Evolutionary conservation across 768 basidiomycete species (phyloP).

Genomic region (Podaxis sp.): DNA sequence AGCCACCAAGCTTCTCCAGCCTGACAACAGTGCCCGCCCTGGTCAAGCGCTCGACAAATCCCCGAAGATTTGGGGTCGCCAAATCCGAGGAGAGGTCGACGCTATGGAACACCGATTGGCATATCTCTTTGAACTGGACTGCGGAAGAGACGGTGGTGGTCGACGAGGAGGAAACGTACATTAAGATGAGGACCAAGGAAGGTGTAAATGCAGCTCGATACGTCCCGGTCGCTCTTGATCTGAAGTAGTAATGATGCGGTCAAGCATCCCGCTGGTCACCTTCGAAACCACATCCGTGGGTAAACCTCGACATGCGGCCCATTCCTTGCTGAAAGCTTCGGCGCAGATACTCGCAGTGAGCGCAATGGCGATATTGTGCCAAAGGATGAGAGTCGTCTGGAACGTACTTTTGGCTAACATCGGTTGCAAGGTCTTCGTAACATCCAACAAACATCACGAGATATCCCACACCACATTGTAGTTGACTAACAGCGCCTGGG

Average conservation of each 20-base stretch:
- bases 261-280: slow-evolving; percentile 1
- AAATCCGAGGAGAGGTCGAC: neutral
- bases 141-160: neutral
- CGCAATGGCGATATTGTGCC: slow-evolving; percentile 5
- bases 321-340: slow-evolving; percentile 8
- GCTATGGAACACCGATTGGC: neutral
- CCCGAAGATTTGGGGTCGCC: neutral
- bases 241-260: neutral
- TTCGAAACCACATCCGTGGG: neutral
- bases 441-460: too few relatives aligned
- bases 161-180: neutral
- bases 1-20: slow-evolving; percentile 1
- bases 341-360: neutral
- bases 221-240: neutral
- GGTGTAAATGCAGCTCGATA: neutral
- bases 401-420: neutral
- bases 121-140: neutral
- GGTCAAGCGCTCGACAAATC: neutral
- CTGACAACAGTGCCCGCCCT: neutral
- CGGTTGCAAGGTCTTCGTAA: neutral
- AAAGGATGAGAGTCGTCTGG: neutral
- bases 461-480: too few relatives aligned
- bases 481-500: too few relatives aligned
- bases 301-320: neutral
- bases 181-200: neutral